Percentiles rank a stretch among this genome's conserved stretches.
These are phyloP conservation scores for Dothideomycetes sp. DNA, from an alignment of 2,329 filamentous ascomycete species.

Conservation along the genomic window DNA sequence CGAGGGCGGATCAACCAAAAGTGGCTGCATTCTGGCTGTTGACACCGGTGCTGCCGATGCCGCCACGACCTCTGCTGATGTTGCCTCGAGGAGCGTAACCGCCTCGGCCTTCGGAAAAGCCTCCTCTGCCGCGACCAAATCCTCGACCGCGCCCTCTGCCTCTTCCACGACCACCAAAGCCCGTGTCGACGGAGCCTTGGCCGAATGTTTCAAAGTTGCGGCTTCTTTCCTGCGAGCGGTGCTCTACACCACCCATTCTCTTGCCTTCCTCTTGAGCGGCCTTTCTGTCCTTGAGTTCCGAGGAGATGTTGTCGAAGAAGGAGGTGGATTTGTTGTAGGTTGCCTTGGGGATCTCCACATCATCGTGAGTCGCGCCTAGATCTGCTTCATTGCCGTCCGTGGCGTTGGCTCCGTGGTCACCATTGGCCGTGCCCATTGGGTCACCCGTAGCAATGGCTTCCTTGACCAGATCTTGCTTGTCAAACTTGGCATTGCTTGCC, in stretches of 20 bases:
- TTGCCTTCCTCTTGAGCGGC: constrained; percentile 53
- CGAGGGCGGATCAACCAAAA: too few species aligned
- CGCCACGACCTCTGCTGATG: background rate
- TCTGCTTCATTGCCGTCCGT: constrained; percentile 23
- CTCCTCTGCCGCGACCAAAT: constrained; percentile 1
- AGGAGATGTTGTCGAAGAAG: constrained; percentile 98
- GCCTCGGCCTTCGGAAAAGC: background rate
- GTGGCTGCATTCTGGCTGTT: too few species aligned
- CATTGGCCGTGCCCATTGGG: constrained; percentile 38
- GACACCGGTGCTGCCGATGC: too few species aligned
- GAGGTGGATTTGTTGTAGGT: constrained; percentile 76
- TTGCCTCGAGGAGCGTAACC: constrained; percentile 4
- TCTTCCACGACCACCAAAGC: constrained; percentile 60
- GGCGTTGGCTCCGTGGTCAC: constrained; percentile 16
- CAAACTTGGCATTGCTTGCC: constrained; percentile 76
- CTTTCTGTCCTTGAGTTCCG: constrained; percentile 79
- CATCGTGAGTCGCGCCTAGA: constrained; percentile 5
- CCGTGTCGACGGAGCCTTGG: constrained; percentile 79
- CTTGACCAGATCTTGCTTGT: constrained; percentile 77
- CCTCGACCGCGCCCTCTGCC: constrained; percentile 49
- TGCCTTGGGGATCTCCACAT: constrained; percentile 32
- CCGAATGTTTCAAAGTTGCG: constrained; percentile 98
- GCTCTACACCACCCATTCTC: constrained; percentile 59
- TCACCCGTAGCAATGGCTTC: constrained; percentile 74
- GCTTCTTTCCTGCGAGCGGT: constrained; percentile 84